These are phyloP conservation scores for Eremothecium coryli DNA, from an alignment of 1,139 yeast genomes.

Conservation along the genomic window DNA sequence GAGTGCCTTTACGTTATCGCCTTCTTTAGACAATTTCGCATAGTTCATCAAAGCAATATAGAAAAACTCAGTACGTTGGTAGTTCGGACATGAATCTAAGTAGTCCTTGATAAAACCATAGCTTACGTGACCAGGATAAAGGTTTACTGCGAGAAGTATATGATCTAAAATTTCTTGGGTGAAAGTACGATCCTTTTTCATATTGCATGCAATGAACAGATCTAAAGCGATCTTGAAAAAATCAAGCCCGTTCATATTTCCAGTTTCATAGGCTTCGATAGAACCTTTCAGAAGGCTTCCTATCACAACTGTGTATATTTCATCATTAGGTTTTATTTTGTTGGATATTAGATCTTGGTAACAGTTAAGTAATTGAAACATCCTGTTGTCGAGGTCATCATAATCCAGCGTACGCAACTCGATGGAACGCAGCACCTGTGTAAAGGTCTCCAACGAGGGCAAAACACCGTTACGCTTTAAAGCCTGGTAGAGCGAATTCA, in stretches of 20 bases:
- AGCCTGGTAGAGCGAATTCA: slow-evolving; percentile 34
- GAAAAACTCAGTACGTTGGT: slow-evolving; percentile 29
- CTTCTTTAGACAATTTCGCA: slow-evolving; percentile 31
- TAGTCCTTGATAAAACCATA: slow-evolving; percentile 19
- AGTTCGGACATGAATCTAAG: slow-evolving; percentile 16
- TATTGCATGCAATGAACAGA: slow-evolving; percentile 41
- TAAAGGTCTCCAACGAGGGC: slow-evolving; percentile 31
- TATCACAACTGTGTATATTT: slow-evolving; percentile 47
- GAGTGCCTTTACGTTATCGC: slow-evolving; percentile 24
- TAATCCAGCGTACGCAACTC: slow-evolving; percentile 32
- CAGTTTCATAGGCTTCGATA: slow-evolving; percentile 32
- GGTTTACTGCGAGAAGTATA: slow-evolving; percentile 31
- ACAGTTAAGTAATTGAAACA: slow-evolving; percentile 53
- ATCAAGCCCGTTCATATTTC: slow-evolving; percentile 39
- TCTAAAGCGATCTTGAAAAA: slow-evolving; percentile 57
- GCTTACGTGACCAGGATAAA: slow-evolving; percentile 30
- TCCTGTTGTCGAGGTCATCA: slow-evolving; percentile 37
- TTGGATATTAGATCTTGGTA: slow-evolving; percentile 54
- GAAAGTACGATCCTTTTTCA: slow-evolving; percentile 30
- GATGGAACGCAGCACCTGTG: slow-evolving; percentile 31
- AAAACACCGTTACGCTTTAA: slow-evolving; percentile 32
- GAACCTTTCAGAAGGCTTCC: slow-evolving; percentile 45
- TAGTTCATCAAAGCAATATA: slow-evolving; percentile 30
- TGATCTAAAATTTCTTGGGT: slow-evolving; percentile 27
- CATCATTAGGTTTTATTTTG: slow-evolving; percentile 44